Percentiles rank a stretch among this genome's conserved stretches.
Evolutionary conservation across 169 alveolate genomes (phyloP).

Genomic region (Plasmodium ovale): DNA sequence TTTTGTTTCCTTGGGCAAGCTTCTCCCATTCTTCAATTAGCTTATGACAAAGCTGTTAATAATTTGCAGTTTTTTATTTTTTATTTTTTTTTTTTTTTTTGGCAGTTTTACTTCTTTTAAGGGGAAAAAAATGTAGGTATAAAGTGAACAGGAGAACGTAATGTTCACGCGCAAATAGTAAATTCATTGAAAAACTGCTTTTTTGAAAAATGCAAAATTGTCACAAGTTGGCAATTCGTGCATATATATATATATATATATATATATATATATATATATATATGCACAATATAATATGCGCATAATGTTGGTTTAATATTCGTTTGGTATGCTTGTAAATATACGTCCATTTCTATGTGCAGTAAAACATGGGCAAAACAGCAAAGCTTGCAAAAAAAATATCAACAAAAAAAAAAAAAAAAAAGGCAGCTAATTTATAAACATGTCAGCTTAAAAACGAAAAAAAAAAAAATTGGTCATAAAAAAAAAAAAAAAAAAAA

Average conservation of each 20-base stretch:
- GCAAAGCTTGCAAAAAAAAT: not conserved
- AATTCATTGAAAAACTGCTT: not conserved
- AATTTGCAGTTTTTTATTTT: too few relatives aligned
- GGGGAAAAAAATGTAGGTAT: not conserved
- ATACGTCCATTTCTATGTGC: not conserved
- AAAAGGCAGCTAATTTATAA: not conserved
- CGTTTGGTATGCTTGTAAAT: too few relatives aligned
- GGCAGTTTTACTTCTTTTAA: not conserved
- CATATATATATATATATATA: not conserved
- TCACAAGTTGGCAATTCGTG: too few relatives aligned
- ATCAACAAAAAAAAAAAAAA: slow-evolving; percentile 3
- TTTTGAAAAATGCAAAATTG: not conserved
- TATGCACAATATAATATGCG: not conserved
- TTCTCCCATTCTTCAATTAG: too few relatives aligned
- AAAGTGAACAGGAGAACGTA: not conserved
- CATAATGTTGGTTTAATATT: too few relatives aligned
- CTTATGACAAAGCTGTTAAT: too few relatives aligned
- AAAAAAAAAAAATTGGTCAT: not conserved
- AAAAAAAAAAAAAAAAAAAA: too few relatives aligned
- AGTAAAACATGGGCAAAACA: not conserved
- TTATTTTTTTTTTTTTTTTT: too few relatives aligned
- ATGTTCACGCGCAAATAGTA: not conserved
- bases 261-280: slow-evolving; percentile 10
- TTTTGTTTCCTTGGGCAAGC: too few relatives aligned
- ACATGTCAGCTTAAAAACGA: not conserved